Evolutionary conservation across 257 asterid genomes (phyloP), one percentile per base, ranked within the genome.

Genomic region (Penstemon newberryi): DNA sequence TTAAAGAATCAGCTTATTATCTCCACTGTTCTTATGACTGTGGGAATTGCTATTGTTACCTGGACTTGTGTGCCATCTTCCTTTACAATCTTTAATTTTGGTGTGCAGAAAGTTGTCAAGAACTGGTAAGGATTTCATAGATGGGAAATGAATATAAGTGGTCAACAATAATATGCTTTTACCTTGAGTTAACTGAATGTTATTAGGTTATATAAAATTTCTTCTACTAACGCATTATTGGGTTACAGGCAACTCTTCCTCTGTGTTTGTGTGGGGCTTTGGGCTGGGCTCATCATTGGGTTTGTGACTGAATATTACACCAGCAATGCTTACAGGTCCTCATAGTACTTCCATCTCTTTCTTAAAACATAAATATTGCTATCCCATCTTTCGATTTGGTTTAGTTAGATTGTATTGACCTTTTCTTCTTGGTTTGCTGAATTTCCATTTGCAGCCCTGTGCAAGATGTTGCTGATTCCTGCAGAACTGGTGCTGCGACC

Each of bases 401-500:
- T 38, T 8, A 18, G n/a, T 39, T 40, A 1, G 8, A 10, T 13
- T 25, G 37, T 49, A 44, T 38, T 60, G 56, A 61, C 15, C 25
- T 42, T 39, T 39, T 38, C 49, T 6, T 18, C 37, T 63, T 61
- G 36, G n/a, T 60, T 19, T 77, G 38, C 53, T 63, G 1, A 7
- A 18, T 46, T 50, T 63, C 4, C 2, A 5, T 61, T 18, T 73
- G 67, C 79, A 79, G 87, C 75, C 84, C 87, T 55, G 97, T 91
- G 86, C 96, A 91, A 82, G 97, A 86, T 76, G 97, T 91, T 69
- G 97, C 97, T 66, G 97, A 91, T 78, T 91, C 97, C 76, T 91
- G 97, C 89, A 82, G 95, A 82, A 91, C 97, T 72, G 97, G 97
- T 37, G 97, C 97, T 71, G 97, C 97, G 1, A 91, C 97, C 19